Conservation (phyloP, 768 basidiomycete species). For the Crepidotus variabilis region DNA sequence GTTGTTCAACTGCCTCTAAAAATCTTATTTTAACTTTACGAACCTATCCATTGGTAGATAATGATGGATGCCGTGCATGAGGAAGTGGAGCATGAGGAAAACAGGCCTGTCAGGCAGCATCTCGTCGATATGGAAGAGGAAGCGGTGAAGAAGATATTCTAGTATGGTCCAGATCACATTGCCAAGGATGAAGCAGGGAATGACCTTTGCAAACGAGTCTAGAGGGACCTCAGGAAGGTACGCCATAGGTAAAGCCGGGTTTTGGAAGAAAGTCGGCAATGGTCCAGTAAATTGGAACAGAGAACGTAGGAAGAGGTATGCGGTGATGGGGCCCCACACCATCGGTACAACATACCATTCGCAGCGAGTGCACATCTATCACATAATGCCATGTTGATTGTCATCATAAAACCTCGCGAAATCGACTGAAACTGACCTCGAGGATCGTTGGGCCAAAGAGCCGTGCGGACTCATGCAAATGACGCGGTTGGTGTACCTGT, state of each 20-base stretch:
- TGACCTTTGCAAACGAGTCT: conserved; percentile 48
- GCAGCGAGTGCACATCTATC: conserved; percentile 75
- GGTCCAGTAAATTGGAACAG: conserved; percentile 74
- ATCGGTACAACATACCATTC: conserved; percentile 92
- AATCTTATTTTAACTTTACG: conserved; percentile 16
- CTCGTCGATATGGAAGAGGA: conserved; percentile 94
- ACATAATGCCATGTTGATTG: neutral
- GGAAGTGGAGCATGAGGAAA: conserved; percentile 85
- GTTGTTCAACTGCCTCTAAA: neutral
- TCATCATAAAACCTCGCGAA: conserved; percentile 1
- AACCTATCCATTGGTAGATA: conserved; percentile 96
- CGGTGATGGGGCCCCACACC: conserved; percentile 86
- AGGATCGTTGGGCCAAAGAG: conserved; percentile 80
- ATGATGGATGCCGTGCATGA: conserved; percentile 94
- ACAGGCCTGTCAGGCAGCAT: conserved; percentile 77
- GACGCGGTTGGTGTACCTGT: conserved; percentile 96
- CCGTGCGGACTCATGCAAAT: conserved; percentile 77
- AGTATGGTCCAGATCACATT: conserved; percentile 92
- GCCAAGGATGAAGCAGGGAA: conserved; percentile 75
- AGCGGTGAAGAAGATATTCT: conserved; percentile 92
- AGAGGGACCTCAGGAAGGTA: conserved; percentile 44
- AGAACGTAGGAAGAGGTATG: conserved; percentile 80
- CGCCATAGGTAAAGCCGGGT: conserved; percentile 53
- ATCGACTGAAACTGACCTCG: conserved; percentile 49
- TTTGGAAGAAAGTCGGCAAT: conserved; percentile 56